Evolutionary conservation across 1,284 basidiomycete genomes (phyloP), one percentile per base, ranked within the genome.

Genomic region (Puccinia polysora): DNA sequence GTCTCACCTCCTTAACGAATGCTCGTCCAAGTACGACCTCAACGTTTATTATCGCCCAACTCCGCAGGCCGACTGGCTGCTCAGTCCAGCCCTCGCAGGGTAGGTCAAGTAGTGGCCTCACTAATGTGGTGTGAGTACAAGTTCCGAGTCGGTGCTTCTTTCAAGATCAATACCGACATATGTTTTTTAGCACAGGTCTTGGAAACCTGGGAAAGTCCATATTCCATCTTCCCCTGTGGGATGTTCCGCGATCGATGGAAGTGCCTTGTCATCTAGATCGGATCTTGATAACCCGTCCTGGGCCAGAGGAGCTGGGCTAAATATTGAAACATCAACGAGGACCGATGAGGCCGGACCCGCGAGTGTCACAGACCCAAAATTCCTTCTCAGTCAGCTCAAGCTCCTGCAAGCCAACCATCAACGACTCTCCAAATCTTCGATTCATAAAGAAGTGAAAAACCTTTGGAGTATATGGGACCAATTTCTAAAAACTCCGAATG

Each of bases 391-490:
- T 34, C 43, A 63, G 18, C 43, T 63, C 8, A 28, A 34, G 32
- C 32, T 28, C 23, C 40, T 63, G 2, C 3, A 63, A 50, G 34
- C 14, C 15, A 49, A 47, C 25, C 7, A 23, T 4, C 25, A 18
- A 20, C 60, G 30, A 14, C 40, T 28, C 10, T 20, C 14, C n/a
- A 49, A 32, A 28, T 60, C 58, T 23, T 56, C 53, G 38, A 36
- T 56, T 20, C 58, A 60, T 25, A 43, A 60, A 15, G 43, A 45
- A 8, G 60, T 63, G 14, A 63, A 63, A 50, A 6, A 18, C 49
- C 45, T 60, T 30, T 69, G 67, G 67, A 38, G 38, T 38, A 25
- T 45, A 49, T 69, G 67, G 67, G 43, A 69, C 47, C n/a, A 49
- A 6, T 69, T 69, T 30, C 20, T 69, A 38, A 45, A 58, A n/a